Percentiles rank a stretch among this genome's conserved stretches.
These are phyloP conservation scores for Populus hybrid DNA, from an alignment of 441 rosid species.

Conservation along the genomic window DNA sequence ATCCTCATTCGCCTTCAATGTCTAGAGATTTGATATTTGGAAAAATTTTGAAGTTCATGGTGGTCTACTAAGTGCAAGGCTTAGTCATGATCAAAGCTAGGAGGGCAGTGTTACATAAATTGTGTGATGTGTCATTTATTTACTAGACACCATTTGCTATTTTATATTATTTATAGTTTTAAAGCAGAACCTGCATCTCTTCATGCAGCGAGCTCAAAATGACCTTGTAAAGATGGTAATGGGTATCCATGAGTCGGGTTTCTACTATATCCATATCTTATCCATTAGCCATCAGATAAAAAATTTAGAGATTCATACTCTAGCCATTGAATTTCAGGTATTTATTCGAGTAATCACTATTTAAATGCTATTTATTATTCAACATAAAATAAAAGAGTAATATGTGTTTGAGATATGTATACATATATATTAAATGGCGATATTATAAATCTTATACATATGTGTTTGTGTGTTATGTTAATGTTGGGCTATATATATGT, in stretches of 20 bases:
- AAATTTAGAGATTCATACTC: no score
- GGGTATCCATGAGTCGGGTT: not conserved
- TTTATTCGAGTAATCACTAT: no score
- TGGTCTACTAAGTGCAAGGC: not conserved
- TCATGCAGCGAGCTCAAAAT: slow-evolving; percentile 12
- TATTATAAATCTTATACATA: no score
- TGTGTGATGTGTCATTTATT: not conserved
- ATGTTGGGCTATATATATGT: no score
- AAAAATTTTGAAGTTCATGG: not conserved
- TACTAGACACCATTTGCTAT: not conserved
- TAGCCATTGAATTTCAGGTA: no score
- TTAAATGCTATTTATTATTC: no score
- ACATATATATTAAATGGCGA: no score
- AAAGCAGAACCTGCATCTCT: not conserved
- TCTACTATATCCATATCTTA: no score
- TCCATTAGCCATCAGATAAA: no score
- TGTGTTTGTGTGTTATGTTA: no score
- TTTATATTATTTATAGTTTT: not conserved
- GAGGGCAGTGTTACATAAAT: not conserved
- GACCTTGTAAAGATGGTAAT: not conserved
- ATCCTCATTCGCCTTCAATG: not conserved
- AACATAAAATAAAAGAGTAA: no score
- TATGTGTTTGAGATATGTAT: no score
- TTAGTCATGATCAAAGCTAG: slow-evolving; percentile 1
- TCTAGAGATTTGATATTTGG: not conserved